Percentiles rank a stretch among this genome's conserved stretches.
phyloP scores from a whole-genome alignment of 495 filamentous ascomycete genomes.

The Lepidopterella palustris region DNA sequence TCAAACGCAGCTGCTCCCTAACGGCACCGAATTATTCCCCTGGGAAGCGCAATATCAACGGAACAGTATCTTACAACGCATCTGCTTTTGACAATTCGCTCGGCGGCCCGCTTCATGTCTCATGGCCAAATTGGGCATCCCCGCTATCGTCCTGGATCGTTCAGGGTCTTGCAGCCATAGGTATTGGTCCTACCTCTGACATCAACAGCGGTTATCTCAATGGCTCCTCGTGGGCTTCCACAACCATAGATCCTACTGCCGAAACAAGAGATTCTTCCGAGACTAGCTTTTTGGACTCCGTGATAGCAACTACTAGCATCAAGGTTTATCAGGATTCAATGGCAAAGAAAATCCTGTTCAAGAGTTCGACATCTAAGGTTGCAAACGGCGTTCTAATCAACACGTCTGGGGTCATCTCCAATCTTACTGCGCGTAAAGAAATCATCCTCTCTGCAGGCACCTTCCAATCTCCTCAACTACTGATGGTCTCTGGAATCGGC shows the following conservation, averaged over 20 bases:
- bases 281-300: conserved; percentile 9
- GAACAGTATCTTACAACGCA: conserved; percentile 26
- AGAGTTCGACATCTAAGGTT: conserved; percentile 33
- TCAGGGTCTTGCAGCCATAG: conserved; percentile 34
- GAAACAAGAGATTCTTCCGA: conserved; percentile 22
- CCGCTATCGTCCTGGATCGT: conserved; percentile 33
- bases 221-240: conserved; percentile 30
- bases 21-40: conserved; percentile 4
- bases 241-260: conserved; percentile 25
- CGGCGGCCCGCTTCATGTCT: conserved; percentile 21
- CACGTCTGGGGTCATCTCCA: conserved; percentile 35
- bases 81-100: conserved; percentile 19
- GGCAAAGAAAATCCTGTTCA: conserved; percentile 43
- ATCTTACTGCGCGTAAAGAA: conserved; percentile 44
- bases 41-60: conserved; percentile 20
- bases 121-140: conserved; percentile 25
- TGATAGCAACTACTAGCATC: not conserved
- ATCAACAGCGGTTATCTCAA: conserved; percentile 36
- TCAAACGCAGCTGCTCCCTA: conserved; percentile 36
- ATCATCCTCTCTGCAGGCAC: conserved; percentile 53
- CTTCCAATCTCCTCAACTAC: conserved; percentile 29
- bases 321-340: conserved; percentile 38
- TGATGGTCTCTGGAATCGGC: conserved; percentile 43
- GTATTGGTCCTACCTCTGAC: conserved; percentile 29
- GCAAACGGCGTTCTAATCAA: conserved; percentile 47